These are phyloP conservation scores for Xylaria sp. DNA, from an alignment of 2,329 filamentous ascomycete species.

Conservation along the genomic window DNA sequence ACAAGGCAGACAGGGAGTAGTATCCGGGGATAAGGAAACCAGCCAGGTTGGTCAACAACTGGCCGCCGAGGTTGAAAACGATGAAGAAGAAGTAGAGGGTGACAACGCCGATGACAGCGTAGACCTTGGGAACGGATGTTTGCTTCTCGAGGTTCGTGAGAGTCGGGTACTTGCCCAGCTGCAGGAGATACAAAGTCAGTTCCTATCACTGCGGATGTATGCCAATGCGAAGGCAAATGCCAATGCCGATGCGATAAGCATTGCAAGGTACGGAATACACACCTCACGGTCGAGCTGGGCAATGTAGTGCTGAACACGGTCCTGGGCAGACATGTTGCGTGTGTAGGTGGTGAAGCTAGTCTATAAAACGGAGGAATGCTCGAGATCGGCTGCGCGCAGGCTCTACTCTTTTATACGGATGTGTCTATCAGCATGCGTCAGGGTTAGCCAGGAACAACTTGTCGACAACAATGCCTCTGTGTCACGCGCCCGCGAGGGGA, in stretches of 20 bases:
- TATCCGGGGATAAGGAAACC: slow-evolving; percentile 79
- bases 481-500: slow-evolving; percentile 17
- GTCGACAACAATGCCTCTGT: slow-evolving; percentile 20
- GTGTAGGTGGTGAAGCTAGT: slow-evolving; percentile 22
- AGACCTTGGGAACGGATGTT: slow-evolving; percentile 77
- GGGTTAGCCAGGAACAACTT: slow-evolving; percentile 25
- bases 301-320: slow-evolving; percentile 71
- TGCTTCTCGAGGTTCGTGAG: slow-evolving; percentile 84
- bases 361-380: slow-evolving; percentile 11
- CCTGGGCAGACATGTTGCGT: slow-evolving; percentile 65
- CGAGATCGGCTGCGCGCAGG: slow-evolving; percentile 15
- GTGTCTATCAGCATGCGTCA: slow-evolving; percentile 21
- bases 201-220: slow-evolving; percentile 10
- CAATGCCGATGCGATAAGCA: slow-evolving; percentile 11
- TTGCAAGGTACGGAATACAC: slow-evolving; percentile 28
- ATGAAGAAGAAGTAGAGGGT: slow-evolving; percentile 86
- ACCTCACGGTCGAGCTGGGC: slow-evolving; percentile 80
- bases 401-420: slow-evolving; percentile 12
- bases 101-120: slow-evolving; percentile 69
- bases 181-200: slow-evolving; percentile 23
- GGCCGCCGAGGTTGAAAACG: slow-evolving; percentile 86
- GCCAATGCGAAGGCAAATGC: not conserved
- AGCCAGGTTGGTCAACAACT: slow-evolving; percentile 81
- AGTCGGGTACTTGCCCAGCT: slow-evolving; percentile 81
- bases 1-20: slow-evolving; percentile 76